These are phyloP conservation scores for Cutaneotrichosporon spelunceum DNA, from an alignment of 1,284 basidiomycete genomes.

Conservation along the genomic window DNA sequence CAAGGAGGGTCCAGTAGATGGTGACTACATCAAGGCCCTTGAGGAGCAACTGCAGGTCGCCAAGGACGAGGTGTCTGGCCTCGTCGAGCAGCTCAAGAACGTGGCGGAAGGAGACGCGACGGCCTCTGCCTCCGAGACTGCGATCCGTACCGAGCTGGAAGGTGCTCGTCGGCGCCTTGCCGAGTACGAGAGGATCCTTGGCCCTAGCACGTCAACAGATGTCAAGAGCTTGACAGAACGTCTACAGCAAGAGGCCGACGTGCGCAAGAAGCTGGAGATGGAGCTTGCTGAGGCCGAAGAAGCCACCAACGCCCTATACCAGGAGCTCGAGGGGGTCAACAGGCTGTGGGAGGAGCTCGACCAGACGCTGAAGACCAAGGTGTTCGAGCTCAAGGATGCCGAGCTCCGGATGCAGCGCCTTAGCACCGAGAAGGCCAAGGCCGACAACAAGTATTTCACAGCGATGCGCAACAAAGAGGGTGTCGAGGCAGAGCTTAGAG, in stretches of 20 bases:
- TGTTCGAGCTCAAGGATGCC: constrained; percentile 70
- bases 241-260: constrained; percentile 63
- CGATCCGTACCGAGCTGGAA: constrained; percentile 32
- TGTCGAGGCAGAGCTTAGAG: constrained; percentile 71
- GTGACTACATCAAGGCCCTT: constrained; percentile 63
- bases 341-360: constrained; percentile 85
- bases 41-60: constrained; percentile 58
- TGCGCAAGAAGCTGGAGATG: constrained; percentile 59
- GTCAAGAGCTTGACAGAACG: constrained; percentile 56
- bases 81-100: constrained; percentile 28
- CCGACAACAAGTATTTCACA: constrained; percentile 91
- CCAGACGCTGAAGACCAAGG: constrained; percentile 74
- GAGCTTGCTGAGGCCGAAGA: constrained; percentile 53
- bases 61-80: constrained; percentile 30
- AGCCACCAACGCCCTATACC: constrained; percentile 69
- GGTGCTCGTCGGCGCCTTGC: constrained; percentile 54
- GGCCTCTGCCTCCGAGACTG: constrained; percentile 21
- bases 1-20: constrained; percentile 60
- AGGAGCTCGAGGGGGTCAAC: constrained; percentile 82
- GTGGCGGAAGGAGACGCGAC: constrained; percentile 25
- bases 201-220: constrained; percentile 57
- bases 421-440: constrained; percentile 77
- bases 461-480: constrained; percentile 87
- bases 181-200: constrained; percentile 63
- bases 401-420: constrained; percentile 72